These are phyloP conservation scores for Pseudozyma sp. DNA, from an alignment of 1,284 basidiomycete species.

Conservation along the genomic window DNA sequence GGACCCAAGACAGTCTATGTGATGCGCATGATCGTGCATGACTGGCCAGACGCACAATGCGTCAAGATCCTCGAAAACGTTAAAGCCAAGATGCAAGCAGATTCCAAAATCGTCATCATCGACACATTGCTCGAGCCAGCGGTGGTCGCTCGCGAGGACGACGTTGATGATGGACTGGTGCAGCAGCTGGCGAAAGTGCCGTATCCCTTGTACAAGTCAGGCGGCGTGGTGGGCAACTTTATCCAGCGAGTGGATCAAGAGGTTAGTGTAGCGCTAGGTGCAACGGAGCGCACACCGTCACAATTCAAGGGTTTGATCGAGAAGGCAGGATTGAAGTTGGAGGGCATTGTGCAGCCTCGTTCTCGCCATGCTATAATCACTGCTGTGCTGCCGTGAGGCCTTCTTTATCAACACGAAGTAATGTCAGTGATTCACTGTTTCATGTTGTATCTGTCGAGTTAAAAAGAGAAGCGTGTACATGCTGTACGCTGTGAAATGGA, in stretches of 20 bases:
- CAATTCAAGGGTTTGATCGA: slow-evolving; percentile 30
- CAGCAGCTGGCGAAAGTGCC: slow-evolving; percentile 17
- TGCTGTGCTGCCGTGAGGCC: slow-evolving; percentile 13
- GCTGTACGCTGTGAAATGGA: background rate
- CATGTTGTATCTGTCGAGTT: background rate
- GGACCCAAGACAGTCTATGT: slow-evolving; percentile 25
- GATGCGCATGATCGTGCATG: slow-evolving; percentile 35
- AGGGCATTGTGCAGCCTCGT: slow-evolving; percentile 31
- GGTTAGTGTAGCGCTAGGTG: slow-evolving; percentile 20
- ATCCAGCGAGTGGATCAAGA: slow-evolving; percentile 21
- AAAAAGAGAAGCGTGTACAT: too few species aligned
- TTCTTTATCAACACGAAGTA: background rate
- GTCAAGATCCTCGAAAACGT: slow-evolving; percentile 29
- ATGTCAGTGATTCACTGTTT: background rate
- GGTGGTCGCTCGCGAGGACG: slow-evolving; percentile 2
- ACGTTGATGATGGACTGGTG: slow-evolving; percentile 4
- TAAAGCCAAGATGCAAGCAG: slow-evolving; percentile 22
- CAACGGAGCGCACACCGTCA: slow-evolving; percentile 23
- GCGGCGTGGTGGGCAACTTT: slow-evolving; percentile 18
- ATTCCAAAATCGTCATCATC: slow-evolving; percentile 31
- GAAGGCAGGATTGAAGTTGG: slow-evolving; percentile 26
- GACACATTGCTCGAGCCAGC: slow-evolving; percentile 41
- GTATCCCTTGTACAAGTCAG: slow-evolving; percentile 26
- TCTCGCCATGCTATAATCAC: slow-evolving; percentile 26
- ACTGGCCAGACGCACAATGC: slow-evolving; percentile 19